Evolutionary conservation across 2,329 filamentous ascomycete genomes (phyloP), one percentile per base, ranked within the genome.

Genomic region (Teratosphaeria epicoccoides): DNA sequence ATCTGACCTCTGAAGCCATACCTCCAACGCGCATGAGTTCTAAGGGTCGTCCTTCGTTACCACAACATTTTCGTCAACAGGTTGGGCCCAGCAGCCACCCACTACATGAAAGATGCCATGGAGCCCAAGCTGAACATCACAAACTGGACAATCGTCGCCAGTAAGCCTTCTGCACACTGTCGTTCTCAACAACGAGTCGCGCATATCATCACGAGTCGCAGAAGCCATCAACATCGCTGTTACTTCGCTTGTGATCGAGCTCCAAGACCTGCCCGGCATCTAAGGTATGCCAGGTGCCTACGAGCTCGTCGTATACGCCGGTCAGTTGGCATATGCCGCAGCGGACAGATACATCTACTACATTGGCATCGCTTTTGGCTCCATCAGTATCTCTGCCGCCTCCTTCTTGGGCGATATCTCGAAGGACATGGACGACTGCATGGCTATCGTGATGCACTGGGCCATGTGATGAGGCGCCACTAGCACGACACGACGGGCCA

Each of bases 151-250:
- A 62, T 75, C 12, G 77, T 84, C 50, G 25, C 17, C 44, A 17
- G 33, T 40, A 40, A 40, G 33, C 14, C 6, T 17, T 17, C 17
- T 40, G 2, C 33, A 20, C 10, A n/a, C 33, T 17, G 14, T 40
- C 33, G 20, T 4, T 40, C n/a, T n/a, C 33, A 40, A 40, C 3
- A 4, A 40, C 3, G 33, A 20, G 17, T 7, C 20, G n/a, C 33
- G 20, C n/a, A 17, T 4, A 14, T 40, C n/a, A 40, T 17, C 4
- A 17, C n/a, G 9, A 4, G 14, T 40, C 33, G 62, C 58, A 0
- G 67, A 75, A 22, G 76, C 76, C 22, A 79, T 82, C 50, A 58
- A 69, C 24, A 69, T 82, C 24, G 83, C 79, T 0, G 73, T 72
- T 7, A 73, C 71, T 1, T 77, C 75, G 1, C 65, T 83, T 29